Evolutionary conservation across 495 filamentous ascomycete species (phyloP), one percentile per base, ranked within the genome.

Genomic region (Penicillium paradoxum): DNA sequence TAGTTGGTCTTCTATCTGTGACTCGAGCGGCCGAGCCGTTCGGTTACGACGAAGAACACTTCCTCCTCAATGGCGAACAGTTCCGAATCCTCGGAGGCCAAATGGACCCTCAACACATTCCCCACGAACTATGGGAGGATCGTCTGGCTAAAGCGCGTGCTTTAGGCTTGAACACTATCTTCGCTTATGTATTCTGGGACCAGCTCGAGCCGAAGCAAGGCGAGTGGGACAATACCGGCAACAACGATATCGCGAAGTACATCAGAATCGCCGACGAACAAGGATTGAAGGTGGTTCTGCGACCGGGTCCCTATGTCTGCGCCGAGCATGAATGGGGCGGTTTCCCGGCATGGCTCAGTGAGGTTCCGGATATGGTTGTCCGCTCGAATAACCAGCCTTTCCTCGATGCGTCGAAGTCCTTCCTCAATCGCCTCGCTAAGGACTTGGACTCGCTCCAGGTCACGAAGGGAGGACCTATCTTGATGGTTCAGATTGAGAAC

Each of bases 401-500:
- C 32, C 57, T 78, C 29, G 41, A 54, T n/a, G 66, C 58, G 2
- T 52, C 75, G 7, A 60, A 63, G 49, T 52, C 42, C 6, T 78
- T 75, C 41, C 55, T 78, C 4, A 34, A 53, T 7, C 51, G 61
- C 22, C 64, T 77, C 3, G 73, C 72, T 6, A 44, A 49, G 3
- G 69, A 72, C 22, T 37, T 77, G 15, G 4, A 36, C 24, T 44
- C 58, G n/a, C 51, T 73, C 24, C 66, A 69, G 43, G 55, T 71
- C 18, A 71, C 63, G 14, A 52, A 68, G 1, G 73, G 72, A 3
- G 75, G 75, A 7, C 74, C 74, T 5, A 62, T 79, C 15, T 36
- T 79, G 15, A 73, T 77, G 72, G 66, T 73, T 9, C 75, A 78
- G 49, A 65, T 77, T 15, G 75, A 78, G 50, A 78, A 78, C 45